phyloP scores from a whole-genome alignment of 768 basidiomycete genomes.

The Crucibulum laeve region DNA sequence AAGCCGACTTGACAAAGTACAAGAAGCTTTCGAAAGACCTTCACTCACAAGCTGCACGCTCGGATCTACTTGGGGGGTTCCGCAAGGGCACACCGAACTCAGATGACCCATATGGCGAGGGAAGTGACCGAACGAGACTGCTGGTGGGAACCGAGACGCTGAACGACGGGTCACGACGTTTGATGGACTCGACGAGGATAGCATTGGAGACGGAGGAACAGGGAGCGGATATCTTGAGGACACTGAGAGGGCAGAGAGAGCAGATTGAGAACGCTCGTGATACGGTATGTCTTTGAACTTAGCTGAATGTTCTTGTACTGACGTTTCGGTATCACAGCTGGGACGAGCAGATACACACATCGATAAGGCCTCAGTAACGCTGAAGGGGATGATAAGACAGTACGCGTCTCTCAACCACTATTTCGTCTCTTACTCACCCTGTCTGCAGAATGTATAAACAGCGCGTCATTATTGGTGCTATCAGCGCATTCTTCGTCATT shows the following conservation, averaged over 20 bases:
- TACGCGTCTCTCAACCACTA: conserved; percentile 32
- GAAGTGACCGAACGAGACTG: conserved; percentile 66
- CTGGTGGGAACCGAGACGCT: conserved; percentile 69
- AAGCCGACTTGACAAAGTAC: conserved; percentile 65
- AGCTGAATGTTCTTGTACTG: neutral
- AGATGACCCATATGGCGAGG: conserved; percentile 71
- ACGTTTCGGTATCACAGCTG: conserved; percentile 40
- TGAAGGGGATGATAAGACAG: conserved; percentile 92
- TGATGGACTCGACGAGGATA: conserved; percentile 77
- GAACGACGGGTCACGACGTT: conserved; percentile 67
- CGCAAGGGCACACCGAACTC: conserved; percentile 25
- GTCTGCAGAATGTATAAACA: conserved; percentile 84
- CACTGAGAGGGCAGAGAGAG: conserved; percentile 78
- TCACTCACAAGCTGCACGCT: conserved; percentile 60
- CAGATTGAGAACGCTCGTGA: conserved; percentile 87
- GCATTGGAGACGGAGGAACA: conserved; percentile 93
- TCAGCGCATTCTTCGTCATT: conserved; percentile 73
- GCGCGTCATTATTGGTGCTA: conserved; percentile 69
- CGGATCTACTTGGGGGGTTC: conserved; percentile 48
- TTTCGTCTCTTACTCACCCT: neutral
- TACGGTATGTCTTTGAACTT: conserved; percentile 45
- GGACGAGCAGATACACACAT: conserved; percentile 78
- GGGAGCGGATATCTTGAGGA: conserved; percentile 83
- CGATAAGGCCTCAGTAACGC: conserved; percentile 81
- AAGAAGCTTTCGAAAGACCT: conserved; percentile 77